A percentile compares a stretch with the other conserved stretches of the same genome.
Evolutionary conservation across 169 alveolate species (phyloP).

Genomic region (Theileria sp.): DNA sequence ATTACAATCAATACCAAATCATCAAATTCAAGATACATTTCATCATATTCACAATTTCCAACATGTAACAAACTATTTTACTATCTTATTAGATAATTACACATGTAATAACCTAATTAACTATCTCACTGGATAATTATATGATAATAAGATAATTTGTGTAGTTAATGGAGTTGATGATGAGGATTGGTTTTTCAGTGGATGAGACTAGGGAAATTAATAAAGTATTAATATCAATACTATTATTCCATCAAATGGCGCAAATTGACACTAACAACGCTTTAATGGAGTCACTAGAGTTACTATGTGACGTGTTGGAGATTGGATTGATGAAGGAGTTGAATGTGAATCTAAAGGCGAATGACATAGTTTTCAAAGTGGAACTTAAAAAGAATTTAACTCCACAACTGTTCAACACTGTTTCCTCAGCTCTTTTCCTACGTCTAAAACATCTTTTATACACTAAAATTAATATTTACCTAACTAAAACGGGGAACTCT

Average conservation of each 20-base stretch:
- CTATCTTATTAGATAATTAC: too few species aligned
- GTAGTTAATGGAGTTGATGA: conserved; percentile 8
- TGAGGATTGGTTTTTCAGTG: conserved; percentile 37
- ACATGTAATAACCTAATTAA: too few species aligned
- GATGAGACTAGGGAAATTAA: conserved; percentile 31
- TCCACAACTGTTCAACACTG: neutral
- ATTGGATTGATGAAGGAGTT: conserved; percentile 34
- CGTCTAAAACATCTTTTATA: conserved; percentile 52
- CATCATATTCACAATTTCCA: conserved; percentile 14
- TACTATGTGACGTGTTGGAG: conserved; percentile 6
- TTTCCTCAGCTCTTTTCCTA: conserved; percentile 42
- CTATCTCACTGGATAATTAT: too few species aligned
- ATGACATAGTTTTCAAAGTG: conserved; percentile 38
- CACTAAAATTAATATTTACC: conserved; percentile 30
- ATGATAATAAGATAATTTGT: neutral
- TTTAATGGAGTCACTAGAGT: neutral
- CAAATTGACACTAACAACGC: neutral
- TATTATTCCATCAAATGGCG: conserved; percentile 29
- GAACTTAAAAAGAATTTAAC: conserved; percentile 15
- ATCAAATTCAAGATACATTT: conserved; percentile 24
- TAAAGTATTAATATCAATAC: conserved; percentile 30
- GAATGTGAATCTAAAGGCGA: conserved; percentile 12
- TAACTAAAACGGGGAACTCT: too few species aligned
- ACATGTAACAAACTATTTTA: neutral
- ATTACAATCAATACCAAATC: conserved; percentile 40